Base-by-base conservation (phyloP, 768 basidiomycete species). In the Lactifluus volemus region DNA sequence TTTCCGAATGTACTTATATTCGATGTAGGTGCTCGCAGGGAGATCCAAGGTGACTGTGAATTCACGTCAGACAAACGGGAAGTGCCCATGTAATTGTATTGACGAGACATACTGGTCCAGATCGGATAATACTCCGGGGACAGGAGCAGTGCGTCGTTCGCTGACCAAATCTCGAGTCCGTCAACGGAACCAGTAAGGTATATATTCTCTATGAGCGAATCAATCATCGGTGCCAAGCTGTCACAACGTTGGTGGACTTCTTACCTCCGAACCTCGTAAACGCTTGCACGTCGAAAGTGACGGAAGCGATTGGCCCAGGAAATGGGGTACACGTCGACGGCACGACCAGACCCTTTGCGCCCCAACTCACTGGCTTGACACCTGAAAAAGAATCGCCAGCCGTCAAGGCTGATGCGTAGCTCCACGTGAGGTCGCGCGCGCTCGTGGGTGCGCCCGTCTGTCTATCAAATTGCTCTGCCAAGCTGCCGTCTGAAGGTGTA, bases 381-480 rank as follows among this genome's bases (percentile, higher is more conserved):
- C 85, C 84, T 10, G 69, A 73, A n/a, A 82, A 76, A 1, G 85
- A 82, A 19, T 76, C 75, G 65, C 84, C 83, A 10, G 74, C 82
- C 0, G 88, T 88, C 56, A 90, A 70, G 0, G 81, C 78, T 32
- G 85, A 76, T 1, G 88, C 88, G 67, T 89, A 90, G 66, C 82
- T 85, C 88, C 88, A 90, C 0, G 88, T 89, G 58, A 89, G 74
- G 68, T 90, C 83, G 9, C 69, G 71, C 3, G 88, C 88, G 68
- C 84, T 84, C 17, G 81, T 60, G 1, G 80, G 85, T 3, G 71
- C 49, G 4, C 88, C 88, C 25, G 75, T 69, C 57, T 56, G 70
- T 65, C 73, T 79, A 67, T 73, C 71, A 68, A 75, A 89, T 68
- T 90, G 86, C 68, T 90, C 88, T 3, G 86, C 69, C 11, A 89